Evolutionary conservation across 2,329 filamentous ascomycete genomes (phyloP).

Genomic region (Epichloe festucae): DNA sequence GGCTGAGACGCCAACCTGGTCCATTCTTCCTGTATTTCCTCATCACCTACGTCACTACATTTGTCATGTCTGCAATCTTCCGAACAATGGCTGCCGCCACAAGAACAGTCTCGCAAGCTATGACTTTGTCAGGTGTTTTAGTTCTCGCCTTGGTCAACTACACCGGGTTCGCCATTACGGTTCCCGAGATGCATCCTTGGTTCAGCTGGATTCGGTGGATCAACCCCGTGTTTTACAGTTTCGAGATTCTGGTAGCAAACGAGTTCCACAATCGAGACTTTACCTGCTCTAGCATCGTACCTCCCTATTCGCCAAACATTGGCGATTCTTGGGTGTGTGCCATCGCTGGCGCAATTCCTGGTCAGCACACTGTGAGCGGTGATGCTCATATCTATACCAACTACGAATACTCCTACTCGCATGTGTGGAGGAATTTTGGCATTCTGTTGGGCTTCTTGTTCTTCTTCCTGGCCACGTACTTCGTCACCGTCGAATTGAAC

Average conservation of each 20-base stretch:
- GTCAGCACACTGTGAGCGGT: slow-evolving; percentile 41
- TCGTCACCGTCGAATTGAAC: slow-evolving; percentile 51
- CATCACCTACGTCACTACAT: slow-evolving; percentile 51
- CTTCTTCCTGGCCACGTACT: slow-evolving; percentile 51
- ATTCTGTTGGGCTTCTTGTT: slow-evolving; percentile 53
- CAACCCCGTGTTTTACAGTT: slow-evolving; percentile 61
- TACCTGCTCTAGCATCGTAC: slow-evolving; percentile 38
- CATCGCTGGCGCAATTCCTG: slow-evolving; percentile 40
- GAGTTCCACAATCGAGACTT: slow-evolving; percentile 52
- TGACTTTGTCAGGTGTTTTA: slow-evolving; percentile 38
- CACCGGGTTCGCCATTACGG: slow-evolving; percentile 43
- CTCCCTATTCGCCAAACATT: slow-evolving; percentile 29
- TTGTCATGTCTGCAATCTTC: slow-evolving; percentile 68
- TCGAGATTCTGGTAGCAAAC: slow-evolving; percentile 60
- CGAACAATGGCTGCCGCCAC: slow-evolving; percentile 60
- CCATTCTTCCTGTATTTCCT: slow-evolving; percentile 69
- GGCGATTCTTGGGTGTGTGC: slow-evolving; percentile 40
- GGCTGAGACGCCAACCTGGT: slow-evolving; percentile 42
- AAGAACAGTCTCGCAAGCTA: slow-evolving; percentile 47
- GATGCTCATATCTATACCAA: slow-evolving; percentile 44
- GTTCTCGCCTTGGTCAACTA: slow-evolving; percentile 47
- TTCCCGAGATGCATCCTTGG: slow-evolving; percentile 54
- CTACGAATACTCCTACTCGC: slow-evolving; percentile 42
- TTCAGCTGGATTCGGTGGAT: slow-evolving; percentile 65
- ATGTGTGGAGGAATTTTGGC: slow-evolving; percentile 57